Base-by-base conservation (phyloP, 2,329 filamentous ascomycete species). In the Eutypa lata region DNA sequence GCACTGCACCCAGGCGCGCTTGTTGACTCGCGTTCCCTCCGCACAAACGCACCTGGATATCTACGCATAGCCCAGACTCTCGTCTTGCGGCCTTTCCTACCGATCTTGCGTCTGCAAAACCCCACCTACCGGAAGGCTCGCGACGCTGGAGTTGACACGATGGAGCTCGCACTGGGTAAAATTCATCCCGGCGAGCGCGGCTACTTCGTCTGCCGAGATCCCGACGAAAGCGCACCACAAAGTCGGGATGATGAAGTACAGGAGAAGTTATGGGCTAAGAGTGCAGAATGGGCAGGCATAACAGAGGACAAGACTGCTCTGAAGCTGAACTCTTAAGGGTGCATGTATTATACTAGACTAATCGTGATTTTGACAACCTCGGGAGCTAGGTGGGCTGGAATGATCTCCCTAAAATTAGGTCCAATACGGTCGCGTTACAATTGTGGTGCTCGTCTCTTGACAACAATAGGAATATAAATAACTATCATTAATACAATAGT, bases 21-120 rank as follows among this genome's bases (percentile, higher is more conserved):
- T 16, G 53, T 52, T 38, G 66, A 73, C 56, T 74, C 71, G 16
- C 65, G 68, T 24, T 68, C 67, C 2, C 61, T 73, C 31, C 56
- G 54, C 18, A 63, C 57, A 13, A 70, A 72, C 52, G 68, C 69
- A 1, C 71, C 71, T 8, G 33, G 21, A 2, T 54, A 57, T 28
- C 50, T 69, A 24, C 49, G 42, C 18, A 51, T 58, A 21, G 40
- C 68, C n/a, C 62, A 68, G 33, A 61, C 26, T 21, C 53, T 68
- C 37, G 49, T 64, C 7, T 67, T 57, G 6, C 48, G 63, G 49
- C 58, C 57, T 44, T 26, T 61, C 7, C 52, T 50, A 42, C 60
- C 66, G 5, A 28, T 73, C 18, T 52, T 68, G 7, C 63, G 64
- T 22, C 45, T 71, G n/a, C 47, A 64, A n/a, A 60, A 68, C 45